phyloP scores from a whole-genome alignment of 352 stramenopile genomes.

The Phytophthora sp. region DNA sequence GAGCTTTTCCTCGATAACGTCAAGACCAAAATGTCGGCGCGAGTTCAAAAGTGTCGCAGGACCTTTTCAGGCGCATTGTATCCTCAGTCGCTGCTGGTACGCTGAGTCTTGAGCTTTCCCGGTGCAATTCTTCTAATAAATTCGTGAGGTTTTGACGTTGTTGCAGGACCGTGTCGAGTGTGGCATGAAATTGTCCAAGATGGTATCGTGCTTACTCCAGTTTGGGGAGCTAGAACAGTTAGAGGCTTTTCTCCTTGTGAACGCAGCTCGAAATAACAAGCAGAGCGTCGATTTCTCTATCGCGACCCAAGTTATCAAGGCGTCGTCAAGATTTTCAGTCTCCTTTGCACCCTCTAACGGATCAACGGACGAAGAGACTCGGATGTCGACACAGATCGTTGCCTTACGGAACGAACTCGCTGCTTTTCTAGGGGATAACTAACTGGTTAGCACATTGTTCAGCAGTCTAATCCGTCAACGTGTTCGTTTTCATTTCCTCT shows the following conservation, averaged over 20 bases:
- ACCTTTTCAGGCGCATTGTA: constrained; percentile 46
- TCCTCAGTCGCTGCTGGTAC: constrained; percentile 52
- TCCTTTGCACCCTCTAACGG: neutral
- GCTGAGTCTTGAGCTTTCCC: neutral
- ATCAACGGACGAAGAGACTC: constrained; percentile 8
- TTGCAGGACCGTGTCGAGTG: constrained; percentile 30
- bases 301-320: constrained; percentile 22
- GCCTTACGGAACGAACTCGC: constrained; percentile 27
- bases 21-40: constrained; percentile 54
- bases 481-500: constrained; percentile 31
- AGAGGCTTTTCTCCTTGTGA: constrained; percentile 30
- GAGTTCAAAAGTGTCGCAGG: constrained; percentile 43
- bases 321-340: constrained; percentile 2
- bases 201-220: constrained; percentile 30
- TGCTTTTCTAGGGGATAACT: constrained; percentile 3
- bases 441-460: constrained; percentile 5
- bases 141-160: neutral
- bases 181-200: constrained; percentile 14
- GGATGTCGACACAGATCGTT: constrained; percentile 25
- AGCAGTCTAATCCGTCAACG: constrained; percentile 26
- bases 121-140: neutral
- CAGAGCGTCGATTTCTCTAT: constrained; percentile 18
- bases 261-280: constrained; percentile 28
- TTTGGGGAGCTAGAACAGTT: constrained; percentile 42
- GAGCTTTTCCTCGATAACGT: constrained; percentile 38